phyloP scores from a whole-genome alignment of 208 protist genomes.

The Borovskyia barvae region DNA sequence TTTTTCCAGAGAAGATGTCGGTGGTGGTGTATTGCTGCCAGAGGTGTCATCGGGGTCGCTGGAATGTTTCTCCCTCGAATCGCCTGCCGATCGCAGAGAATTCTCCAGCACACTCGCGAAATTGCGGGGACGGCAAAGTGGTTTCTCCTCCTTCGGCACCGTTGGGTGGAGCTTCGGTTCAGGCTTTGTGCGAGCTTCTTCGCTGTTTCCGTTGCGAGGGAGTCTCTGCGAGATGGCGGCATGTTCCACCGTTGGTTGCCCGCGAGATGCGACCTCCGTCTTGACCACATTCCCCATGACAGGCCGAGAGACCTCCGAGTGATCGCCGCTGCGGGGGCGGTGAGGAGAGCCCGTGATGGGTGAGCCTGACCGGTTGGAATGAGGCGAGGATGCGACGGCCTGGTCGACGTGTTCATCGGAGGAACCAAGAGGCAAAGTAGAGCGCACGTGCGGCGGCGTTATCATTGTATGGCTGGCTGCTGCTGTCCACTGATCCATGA shows the following conservation, averaged over 20 bases:
- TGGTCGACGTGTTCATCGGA: slow-evolving; percentile 12
- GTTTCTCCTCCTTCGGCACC: slow-evolving; percentile 49
- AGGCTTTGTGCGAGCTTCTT: neutral
- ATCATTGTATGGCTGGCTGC: slow-evolving; percentile 10
- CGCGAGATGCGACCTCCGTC: too few species aligned
- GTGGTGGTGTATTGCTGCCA: slow-evolving; percentile 2
- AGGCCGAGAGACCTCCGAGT: neutral
- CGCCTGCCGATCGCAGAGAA: neutral
- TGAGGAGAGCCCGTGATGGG: slow-evolving; percentile 18
- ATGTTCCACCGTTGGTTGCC: neutral
- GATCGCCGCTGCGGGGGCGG: slow-evolving; percentile 5
- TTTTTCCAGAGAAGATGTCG: slow-evolving; percentile 8
- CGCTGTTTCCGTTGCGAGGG: neutral
- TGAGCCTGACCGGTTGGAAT: neutral
- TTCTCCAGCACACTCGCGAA: slow-evolving; percentile 30
- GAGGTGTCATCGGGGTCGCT: slow-evolving; percentile 10
- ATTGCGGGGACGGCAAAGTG: slow-evolving; percentile 33
- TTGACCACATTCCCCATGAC: neutral
- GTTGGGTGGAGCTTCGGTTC: slow-evolving; percentile 30
- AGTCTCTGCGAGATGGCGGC: neutral
- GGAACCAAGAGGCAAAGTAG: slow-evolving; percentile 2
- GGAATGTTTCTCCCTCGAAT: slow-evolving; percentile 1
- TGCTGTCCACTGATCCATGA: slow-evolving; percentile 27
- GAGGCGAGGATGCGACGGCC: slow-evolving; percentile 1
- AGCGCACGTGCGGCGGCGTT: slow-evolving; percentile 8